Evolutionary conservation across 331 rosid species (phyloP).

Genomic region (Rosa hybrid): DNA sequence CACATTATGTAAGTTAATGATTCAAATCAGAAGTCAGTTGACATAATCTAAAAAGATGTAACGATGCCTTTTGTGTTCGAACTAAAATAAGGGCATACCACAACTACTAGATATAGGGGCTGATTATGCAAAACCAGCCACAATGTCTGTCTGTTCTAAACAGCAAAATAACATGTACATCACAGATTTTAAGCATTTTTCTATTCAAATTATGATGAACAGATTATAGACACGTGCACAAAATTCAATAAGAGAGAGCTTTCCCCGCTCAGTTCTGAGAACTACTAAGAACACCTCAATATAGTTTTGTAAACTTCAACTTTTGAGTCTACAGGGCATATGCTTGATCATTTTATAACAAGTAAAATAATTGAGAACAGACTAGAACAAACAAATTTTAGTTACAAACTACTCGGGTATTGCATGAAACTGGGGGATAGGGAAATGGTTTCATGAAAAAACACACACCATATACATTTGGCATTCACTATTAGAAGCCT

Average conservation of each 20-base stretch:
- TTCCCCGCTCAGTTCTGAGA: background rate
- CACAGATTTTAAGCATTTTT: background rate
- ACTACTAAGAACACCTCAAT: background rate
- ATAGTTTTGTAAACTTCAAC: background rate
- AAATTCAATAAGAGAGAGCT: background rate
- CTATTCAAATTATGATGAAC: background rate
- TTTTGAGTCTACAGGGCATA: background rate
- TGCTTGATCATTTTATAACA: background rate
- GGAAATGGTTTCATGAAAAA: background rate
- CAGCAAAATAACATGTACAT: background rate
- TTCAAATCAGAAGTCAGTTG: background rate
- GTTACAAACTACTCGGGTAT: background rate
- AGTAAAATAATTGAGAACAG: background rate
- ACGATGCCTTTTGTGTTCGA: background rate
- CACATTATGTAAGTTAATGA: background rate
- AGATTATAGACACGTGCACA: background rate
- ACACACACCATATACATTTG: background rate
- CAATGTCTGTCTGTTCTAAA: background rate
- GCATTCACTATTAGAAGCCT: background rate
- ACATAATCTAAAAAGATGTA: background rate
- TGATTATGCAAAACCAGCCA: constrained; percentile 4
- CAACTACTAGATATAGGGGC: background rate
- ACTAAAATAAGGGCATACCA: background rate
- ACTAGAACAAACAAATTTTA: background rate
- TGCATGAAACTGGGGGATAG: background rate